Evolutionary conservation across 176 grass and related monocot species (phyloP), one percentile per base, ranked within the genome.

Genomic region (Leersia perrieri): DNA sequence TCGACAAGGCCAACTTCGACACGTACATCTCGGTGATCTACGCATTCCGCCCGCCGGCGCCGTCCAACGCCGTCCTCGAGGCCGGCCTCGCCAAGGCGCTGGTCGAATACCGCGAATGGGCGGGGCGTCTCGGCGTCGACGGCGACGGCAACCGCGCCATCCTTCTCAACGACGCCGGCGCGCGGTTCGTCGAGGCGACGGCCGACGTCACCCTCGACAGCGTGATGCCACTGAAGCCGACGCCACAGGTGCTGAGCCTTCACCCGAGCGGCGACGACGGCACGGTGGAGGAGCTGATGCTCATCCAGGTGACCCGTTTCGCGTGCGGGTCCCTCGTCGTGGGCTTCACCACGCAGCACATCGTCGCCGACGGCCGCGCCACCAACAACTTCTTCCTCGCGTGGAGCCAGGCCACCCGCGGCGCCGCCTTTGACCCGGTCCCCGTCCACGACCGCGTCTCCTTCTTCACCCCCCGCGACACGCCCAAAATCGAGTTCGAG

Each of bases 401-500:
- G 13, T 83, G 60, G 60, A 74, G 80, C 70, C 80, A 83, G 80
- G 80, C 80, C 70, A 83, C 80, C 40, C 80, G 80, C 40, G 70
- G 80, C 2, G 70, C 23, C 41, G 40, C 70, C 14, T 8, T 83
- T n/a, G 2, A 35, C n/a, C 80, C 80, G 2, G 30, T 11, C 20
- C 80, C 80, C 9, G 80, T 83, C 14, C 80, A 65, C 30, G 80
- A 74, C n/a, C 80, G 80, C 22, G 22, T n/a, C 2, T 33, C 70
- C n/a, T 74, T 83, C 80, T 83, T 83, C 70, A 8, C 8, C 0
- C 80, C 60, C 7, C 80, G 60, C 5, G 70, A 63, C 9, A 41
- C 70, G 14, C 80, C 60, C 9, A 30, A 7, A 1, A 14, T 83
- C 29, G 40, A 83, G 80, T 74, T 65, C 80, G 70, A 74, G 60